Base-by-base conservation (phyloP, 2,329 filamentous ascomycete genomes). In the Tothia fuscella region DNA sequence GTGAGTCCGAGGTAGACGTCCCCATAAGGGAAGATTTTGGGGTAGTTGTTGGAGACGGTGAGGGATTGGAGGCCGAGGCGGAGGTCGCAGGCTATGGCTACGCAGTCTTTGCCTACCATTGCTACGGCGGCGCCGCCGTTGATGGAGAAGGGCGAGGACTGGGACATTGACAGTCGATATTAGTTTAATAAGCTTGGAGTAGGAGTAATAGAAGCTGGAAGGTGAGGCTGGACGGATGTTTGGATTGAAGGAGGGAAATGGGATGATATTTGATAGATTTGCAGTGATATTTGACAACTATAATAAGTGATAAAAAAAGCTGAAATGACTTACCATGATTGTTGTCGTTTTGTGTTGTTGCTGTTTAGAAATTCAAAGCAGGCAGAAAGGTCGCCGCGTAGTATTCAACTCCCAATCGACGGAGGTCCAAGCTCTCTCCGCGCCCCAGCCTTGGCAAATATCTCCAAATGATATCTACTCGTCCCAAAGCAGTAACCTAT, bases 31-130 rank as follows among this genome's bases (percentile, higher is more conserved):
- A 96, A 96, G 73, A 98, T 85, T 74, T 98, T 98, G 70, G 91
- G 91, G 74, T 96, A 96, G 80, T 96, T 91, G 80, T 98, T 98
- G 63, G 87, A 95, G 46, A 98, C 84, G 49, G 91, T 98, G 59
- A 98, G 75, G 59, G 91, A 76, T 70, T 98, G 91, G 60, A 96
- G 80, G 56, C 91, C 91, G 52, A 98, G 85, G 50, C 91, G 89
- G 51, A 98, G 85, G 67, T 98, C 91, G 72, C 91, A 98, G 63
- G 91, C 91, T 61, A 98, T 96, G 66, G 91, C 91, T 47, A 98
- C 91, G 66, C 91, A 98, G 78, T 96, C 88, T 70, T 98, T 96
- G 72, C 91, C 91, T 51, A 94, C 88, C 91, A 96, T 96, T 66
- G 89, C 89, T 52, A 96, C 87, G 67, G 82, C 89, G 70, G 89